Evolutionary conservation across 2,329 filamentous ascomycete genomes (phyloP).

Genomic region (Curvularia verruculosa): DNA sequence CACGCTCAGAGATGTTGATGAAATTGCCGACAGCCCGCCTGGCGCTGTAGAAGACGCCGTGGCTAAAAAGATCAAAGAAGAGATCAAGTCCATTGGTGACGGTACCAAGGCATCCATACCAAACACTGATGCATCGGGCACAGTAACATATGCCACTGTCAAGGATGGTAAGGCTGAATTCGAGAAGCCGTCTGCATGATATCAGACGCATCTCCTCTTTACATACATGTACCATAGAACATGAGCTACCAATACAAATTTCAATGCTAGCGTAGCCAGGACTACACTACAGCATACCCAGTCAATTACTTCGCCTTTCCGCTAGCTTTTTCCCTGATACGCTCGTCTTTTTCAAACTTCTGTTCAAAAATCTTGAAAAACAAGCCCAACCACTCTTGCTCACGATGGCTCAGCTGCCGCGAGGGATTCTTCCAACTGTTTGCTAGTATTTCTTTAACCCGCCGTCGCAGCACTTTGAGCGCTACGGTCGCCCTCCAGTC

Average conservation of each 20-base stretch:
- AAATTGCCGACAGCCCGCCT: conserved; percentile 82
- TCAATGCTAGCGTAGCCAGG: neutral
- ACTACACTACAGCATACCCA: neutral
- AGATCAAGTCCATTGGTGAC: conserved; percentile 41
- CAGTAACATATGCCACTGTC: conserved; percentile 35
- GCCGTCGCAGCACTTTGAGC: conserved; percentile 77
- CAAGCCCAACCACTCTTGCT: conserved; percentile 52
- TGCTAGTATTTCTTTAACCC: conserved; percentile 76
- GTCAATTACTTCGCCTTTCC: conserved; percentile 35
- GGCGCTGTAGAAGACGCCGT: conserved; percentile 68
- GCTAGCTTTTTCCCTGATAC: conserved; percentile 35
- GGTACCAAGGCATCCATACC: conserved; percentile 27
- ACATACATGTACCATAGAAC: conserved; percentile 16
- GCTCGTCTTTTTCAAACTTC: conserved; percentile 42
- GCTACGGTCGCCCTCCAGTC: conserved; percentile 92
- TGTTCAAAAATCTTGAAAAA: conserved; percentile 40
- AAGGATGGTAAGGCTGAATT: conserved; percentile 38
- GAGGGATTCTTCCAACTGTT: conserved; percentile 67
- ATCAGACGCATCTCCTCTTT: conserved; percentile 9
- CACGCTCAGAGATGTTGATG: conserved; percentile 79
- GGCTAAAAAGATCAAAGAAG: conserved; percentile 42
- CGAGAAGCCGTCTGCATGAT: conserved; percentile 22
- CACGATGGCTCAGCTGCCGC: conserved; percentile 46
- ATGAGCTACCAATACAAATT: neutral
- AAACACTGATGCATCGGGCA: conserved; percentile 22